Percentiles rank a stretch among this genome's conserved stretches.
phyloP scores from a whole-genome alignment of 1,284 basidiomycete genomes.

The Sanguinoderma infundibulare region DNA sequence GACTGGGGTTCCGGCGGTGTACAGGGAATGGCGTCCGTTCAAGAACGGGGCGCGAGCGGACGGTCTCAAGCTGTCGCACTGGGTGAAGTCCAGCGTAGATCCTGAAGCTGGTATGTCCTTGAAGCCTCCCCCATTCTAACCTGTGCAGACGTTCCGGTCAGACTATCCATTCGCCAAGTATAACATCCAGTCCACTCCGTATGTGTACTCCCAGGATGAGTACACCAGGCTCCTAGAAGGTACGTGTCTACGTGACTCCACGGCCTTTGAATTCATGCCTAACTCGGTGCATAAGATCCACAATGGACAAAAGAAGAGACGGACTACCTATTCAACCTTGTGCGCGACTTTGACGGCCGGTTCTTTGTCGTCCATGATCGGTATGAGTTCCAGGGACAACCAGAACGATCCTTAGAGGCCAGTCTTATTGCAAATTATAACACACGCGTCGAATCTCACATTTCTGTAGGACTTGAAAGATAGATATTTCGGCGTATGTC shows the following conservation, averaged over 20 bases:
- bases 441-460: background rate
- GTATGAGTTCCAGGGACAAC: slow-evolving; percentile 72
- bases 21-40: slow-evolving; percentile 79
- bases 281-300: slow-evolving; percentile 52
- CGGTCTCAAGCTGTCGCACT: slow-evolving; percentile 64
- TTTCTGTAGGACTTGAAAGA: slow-evolving; percentile 86
- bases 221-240: slow-evolving; percentile 84
- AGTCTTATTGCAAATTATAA: background rate
- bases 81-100: slow-evolving; percentile 66
- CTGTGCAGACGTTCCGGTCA: slow-evolving; percentile 30
- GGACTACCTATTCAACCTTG: slow-evolving; percentile 87
- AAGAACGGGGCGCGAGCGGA: slow-evolving; percentile 69
- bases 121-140: background rate
- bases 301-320: slow-evolving; percentile 97
- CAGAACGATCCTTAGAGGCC: slow-evolving; percentile 72
- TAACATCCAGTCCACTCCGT: slow-evolving; percentile 71
- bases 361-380: slow-evolving; percentile 94
- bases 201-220: slow-evolving; percentile 91
- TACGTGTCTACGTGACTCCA: slow-evolving; percentile 36
- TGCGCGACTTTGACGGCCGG: slow-evolving; percentile 84
- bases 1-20: background rate
- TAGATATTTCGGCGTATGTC: slow-evolving; percentile 92
- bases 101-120: slow-evolving; percentile 52
- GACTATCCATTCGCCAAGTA: slow-evolving; percentile 85
- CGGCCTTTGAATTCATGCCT: too few relatives aligned